These are phyloP conservation scores for Cryptococcus sp. DNA, from an alignment of 1,284 basidiomycete species.

Conservation along the genomic window DNA sequence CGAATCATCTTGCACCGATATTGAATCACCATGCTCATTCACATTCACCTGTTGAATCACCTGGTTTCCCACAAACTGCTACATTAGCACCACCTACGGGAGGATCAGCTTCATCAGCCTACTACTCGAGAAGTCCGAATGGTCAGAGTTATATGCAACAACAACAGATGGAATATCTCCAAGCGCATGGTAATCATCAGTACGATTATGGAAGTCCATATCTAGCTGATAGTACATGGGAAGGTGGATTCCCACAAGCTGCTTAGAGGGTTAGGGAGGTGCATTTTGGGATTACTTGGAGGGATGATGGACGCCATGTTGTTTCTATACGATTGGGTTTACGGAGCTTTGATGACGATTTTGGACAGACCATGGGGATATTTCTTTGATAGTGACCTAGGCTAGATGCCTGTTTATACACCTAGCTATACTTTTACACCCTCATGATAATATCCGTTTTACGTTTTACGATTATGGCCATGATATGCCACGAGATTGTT, in stretches of 20 bases:
- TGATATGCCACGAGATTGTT: no score
- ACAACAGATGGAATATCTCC: constrained; percentile 31
- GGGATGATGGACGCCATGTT: neutral
- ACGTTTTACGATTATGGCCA: no score
- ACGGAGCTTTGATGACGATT: neutral
- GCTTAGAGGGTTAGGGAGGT: constrained; percentile 1
- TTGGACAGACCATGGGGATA: no score
- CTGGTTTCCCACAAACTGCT: constrained; percentile 18
- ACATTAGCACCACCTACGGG: constrained; percentile 8
- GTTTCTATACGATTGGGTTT: neutral
- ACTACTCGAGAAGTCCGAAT: constrained; percentile 8
- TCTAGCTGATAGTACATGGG: constrained; percentile 23
- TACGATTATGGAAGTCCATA: constrained; percentile 31
- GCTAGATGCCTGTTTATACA: no score
- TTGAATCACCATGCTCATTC: constrained; percentile 9
- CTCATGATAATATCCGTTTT: no score
- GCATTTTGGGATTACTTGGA: neutral
- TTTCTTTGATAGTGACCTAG: no score
- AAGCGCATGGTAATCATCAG: constrained; percentile 11
- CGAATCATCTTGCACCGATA: constrained; percentile 25
- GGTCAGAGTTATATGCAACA: constrained; percentile 29
- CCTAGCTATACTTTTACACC: no score
- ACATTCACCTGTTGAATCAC: constrained; percentile 17
- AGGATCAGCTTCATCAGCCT: neutral
- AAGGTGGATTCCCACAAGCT: constrained; percentile 9